Percentiles rank a stretch among this genome's conserved stretches.
Evolutionary conservation across 1,139 yeast species (phyloP).

Genomic region (Saccharomyces hybrid): DNA sequence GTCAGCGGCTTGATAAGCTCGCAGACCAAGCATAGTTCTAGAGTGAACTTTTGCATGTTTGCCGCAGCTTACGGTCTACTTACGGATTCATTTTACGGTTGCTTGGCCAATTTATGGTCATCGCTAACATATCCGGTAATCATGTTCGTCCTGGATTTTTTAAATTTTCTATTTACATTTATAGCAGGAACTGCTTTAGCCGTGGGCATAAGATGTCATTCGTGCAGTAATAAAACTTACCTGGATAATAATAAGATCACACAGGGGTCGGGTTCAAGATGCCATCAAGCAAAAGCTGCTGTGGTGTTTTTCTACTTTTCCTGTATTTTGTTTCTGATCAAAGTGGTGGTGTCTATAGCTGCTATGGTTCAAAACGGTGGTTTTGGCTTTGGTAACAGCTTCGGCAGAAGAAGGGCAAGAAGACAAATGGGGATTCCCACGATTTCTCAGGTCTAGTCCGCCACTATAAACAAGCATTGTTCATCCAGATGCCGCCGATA

Average conservation of each 20-base stretch:
- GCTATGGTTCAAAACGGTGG: constrained; percentile 64
- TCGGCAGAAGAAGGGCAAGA: constrained; percentile 38
- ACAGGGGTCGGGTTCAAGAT: constrained; percentile 73
- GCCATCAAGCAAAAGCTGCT: constrained; percentile 92
- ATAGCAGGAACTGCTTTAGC: constrained; percentile 94
- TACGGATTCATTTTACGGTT: constrained; percentile 72
- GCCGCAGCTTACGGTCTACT: constrained; percentile 80
- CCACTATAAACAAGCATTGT: background rate
- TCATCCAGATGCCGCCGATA: background rate
- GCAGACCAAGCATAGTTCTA: constrained; percentile 52
- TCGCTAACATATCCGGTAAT: constrained; percentile 83
- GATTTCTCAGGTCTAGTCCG: constrained; percentile 63
- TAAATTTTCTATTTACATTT: constrained; percentile 85
- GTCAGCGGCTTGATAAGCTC: constrained; percentile 78
- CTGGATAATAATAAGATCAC: constrained; percentile 56
- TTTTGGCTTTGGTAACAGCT: constrained; percentile 41
- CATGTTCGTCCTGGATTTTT: constrained; percentile 66
- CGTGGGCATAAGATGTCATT: constrained; percentile 77
- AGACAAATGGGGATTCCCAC: constrained; percentile 83
- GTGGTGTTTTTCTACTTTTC: constrained; percentile 87
- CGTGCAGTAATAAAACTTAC: constrained; percentile 66
- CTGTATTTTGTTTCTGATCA: constrained; percentile 65
- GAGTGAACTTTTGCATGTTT: constrained; percentile 82
- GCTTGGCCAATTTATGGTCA: constrained; percentile 67
- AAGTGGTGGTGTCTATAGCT: constrained; percentile 54